Percentiles rank a stretch among this genome's conserved stretches.
These are phyloP conservation scores for Fusarium napiforme DNA, from an alignment of 2,329 filamentous ascomycete genomes.

Conservation along the genomic window DNA sequence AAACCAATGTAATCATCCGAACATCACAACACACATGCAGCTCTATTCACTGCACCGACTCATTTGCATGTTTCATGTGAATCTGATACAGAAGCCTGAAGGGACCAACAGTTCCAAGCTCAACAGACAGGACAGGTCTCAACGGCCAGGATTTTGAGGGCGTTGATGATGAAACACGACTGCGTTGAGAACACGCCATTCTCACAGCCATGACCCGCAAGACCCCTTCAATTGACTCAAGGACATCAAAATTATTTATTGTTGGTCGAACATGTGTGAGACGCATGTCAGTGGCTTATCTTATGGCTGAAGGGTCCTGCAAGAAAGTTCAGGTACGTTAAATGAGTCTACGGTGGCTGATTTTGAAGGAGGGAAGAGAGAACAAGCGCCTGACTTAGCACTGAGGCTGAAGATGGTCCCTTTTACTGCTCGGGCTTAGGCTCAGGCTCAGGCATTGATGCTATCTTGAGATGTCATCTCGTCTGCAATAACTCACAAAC, in stretches of 20 bases:
- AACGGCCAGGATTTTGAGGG: conserved; percentile 28
- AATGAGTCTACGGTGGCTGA: conserved; percentile 16
- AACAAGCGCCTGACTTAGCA: conserved; percentile 3
- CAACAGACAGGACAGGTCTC: conserved; percentile 19
- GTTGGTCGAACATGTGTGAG: not conserved
- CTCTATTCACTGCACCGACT: conserved; percentile 1
- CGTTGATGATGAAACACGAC: conserved; percentile 37
- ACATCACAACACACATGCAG: conserved; percentile 6
- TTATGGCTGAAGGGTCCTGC: not conserved
- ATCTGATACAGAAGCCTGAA: not conserved
- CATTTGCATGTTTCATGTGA: conserved; percentile 22
- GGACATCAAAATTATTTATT: not conserved
- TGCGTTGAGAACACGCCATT: conserved; percentile 25
- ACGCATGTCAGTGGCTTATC: not conserved
- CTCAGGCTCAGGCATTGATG: conserved; percentile 10
- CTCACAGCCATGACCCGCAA: conserved; percentile 20
- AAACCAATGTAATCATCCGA: conserved; percentile 7
- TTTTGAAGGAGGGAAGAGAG: conserved; percentile 8
- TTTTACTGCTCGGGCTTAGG: not conserved
- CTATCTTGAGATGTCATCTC: conserved; percentile 35
- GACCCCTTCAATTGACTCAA: not conserved
- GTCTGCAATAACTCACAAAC: conserved; percentile 7
- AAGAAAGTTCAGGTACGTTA: conserved; percentile 20
- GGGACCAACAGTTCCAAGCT: conserved; percentile 10
- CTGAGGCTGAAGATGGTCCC: not conserved